Evolutionary conservation across 2,329 filamentous ascomycete genomes (phyloP), one percentile per base, ranked within the genome.

Genomic region (Clonostachys chloroleuca): DNA sequence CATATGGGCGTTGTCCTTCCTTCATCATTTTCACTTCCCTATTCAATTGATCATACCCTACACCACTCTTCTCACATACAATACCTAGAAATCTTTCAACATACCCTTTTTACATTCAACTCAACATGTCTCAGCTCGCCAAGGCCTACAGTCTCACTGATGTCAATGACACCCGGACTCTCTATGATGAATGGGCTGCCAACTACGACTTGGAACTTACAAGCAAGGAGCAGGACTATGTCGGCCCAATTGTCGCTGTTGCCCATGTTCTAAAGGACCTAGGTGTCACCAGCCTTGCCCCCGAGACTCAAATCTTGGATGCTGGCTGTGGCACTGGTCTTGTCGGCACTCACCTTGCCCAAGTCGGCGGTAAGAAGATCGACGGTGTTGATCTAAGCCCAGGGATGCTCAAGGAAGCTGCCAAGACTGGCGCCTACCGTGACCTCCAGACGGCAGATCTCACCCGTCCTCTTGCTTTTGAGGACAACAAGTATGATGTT

Each of bases 251-350:
- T 45, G 47, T 64, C 45, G 57, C 69, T 47, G 49, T 66, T 56
- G 56, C 65, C 57, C 46, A 65, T 52, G 52, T 72, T 49, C 52
- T 65, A 55, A 39, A 63, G 40, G 47, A 44, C 49, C 51, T 65
- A 16, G 57, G 55, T 60, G 33, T 53, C 37, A 51, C 52, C 9
- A 47, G 48, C 17, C 54, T 62, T 45, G 50, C 48, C 44, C 53
- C 54, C 8, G 49, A 51, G 33, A 52, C 60, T 42, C 51, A 51
- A 49, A 71, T 80, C 47, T 66, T 78, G 0, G 77, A 81, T 49
- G 76, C 76, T 18, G 77, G 77, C n/a, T 80, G 77, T 48, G 77
- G 77, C 5, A 80, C 76, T 1, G 77, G 77, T 1, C 68, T 78
- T 9, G 75, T 78, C 12, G 77, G 75, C 5, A 57, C 68, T 17